These are phyloP conservation scores for Acanthamoeba royreba DNA, from an alignment of 208 protist species.

Conservation along the genomic window DNA sequence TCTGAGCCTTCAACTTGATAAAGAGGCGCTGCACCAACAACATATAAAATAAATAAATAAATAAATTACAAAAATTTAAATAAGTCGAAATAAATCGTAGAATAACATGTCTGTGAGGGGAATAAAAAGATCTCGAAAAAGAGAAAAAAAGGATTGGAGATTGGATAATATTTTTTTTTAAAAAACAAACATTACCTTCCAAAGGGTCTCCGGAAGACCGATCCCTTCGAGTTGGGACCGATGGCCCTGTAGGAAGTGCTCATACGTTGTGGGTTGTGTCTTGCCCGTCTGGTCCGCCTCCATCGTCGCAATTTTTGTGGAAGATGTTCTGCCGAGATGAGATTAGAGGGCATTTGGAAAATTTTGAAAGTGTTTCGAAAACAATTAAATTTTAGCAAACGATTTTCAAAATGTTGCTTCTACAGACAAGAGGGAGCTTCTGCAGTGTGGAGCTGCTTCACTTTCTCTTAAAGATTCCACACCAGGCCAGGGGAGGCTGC, in stretches of 20 bases:
- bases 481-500: background rate
- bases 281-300: no score
- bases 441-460: background rate
- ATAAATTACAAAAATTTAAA: no score
- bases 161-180: background rate
- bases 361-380: background rate
- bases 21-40: conserved; percentile 5
- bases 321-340: no score
- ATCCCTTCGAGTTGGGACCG: background rate
- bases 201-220: background rate
- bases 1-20: conserved; percentile 20
- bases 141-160: background rate
- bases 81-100: no score
- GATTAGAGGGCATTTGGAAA: background rate
- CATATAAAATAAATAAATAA: no score
- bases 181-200: background rate
- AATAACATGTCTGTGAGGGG: no score
- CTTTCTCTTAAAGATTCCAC: background rate
- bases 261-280: background rate
- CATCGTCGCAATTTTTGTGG: no score
- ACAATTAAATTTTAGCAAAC: background rate
- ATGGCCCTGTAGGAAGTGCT: background rate
- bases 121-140: background rate
- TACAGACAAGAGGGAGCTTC: no score
- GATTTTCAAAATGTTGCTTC: no score